Evolutionary conservation across 78 protist genomes (phyloP).

Genomic region (Dictyostelium discoideum): DNA sequence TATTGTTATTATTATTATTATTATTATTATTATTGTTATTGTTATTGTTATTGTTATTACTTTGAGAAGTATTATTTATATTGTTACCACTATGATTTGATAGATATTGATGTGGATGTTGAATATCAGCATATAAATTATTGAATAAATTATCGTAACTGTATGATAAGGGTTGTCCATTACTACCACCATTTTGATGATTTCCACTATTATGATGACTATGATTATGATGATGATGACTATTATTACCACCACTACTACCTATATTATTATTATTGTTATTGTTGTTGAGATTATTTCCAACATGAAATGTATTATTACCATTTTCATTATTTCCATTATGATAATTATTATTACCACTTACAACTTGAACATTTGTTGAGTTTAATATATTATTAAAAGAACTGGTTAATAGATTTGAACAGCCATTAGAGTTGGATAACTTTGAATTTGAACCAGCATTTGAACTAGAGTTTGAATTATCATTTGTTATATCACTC

Average conservation of each 20-base stretch:
- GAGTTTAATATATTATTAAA: conserved; percentile 1
- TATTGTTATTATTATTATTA: background rate
- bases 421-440: background rate
- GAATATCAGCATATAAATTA: conserved; percentile 13
- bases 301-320: background rate
- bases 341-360: background rate
- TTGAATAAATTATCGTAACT: conserved; percentile 4
- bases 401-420: background rate
- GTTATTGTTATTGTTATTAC: background rate
- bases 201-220: background rate
- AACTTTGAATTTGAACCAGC: conserved; percentile 1
- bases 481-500: conserved; percentile 2
- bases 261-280: background rate
- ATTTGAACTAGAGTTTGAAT: background rate
- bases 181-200: background rate
- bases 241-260: background rate
- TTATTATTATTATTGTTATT: background rate
- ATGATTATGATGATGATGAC: background rate
- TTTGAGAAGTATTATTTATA: background rate
- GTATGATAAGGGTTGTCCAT: conserved; percentile 1
- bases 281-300: background rate
- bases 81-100: background rate
- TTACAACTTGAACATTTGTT: background rate
- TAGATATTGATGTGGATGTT: background rate
- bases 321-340: background rate